Percentiles rank a stretch among this genome's conserved stretches.
These are phyloP conservation scores for Penicillium steckii DNA, from an alignment of 495 filamentous ascomycete species.

Conservation along the genomic window DNA sequence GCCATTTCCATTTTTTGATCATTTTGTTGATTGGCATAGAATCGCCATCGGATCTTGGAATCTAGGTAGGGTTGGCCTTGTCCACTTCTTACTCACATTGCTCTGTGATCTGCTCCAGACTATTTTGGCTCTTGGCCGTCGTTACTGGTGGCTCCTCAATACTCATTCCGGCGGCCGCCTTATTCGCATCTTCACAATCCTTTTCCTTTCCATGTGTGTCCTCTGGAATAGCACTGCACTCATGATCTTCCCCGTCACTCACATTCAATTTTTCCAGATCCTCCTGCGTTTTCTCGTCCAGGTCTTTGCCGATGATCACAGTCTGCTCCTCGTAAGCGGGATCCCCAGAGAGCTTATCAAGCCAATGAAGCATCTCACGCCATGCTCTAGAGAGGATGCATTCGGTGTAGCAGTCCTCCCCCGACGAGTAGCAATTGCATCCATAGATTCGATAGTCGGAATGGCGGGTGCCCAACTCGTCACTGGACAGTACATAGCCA, in stretches of 20 bases:
- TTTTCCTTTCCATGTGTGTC: background rate
- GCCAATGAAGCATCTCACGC: conserved; percentile 40
- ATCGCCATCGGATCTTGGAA: no score
- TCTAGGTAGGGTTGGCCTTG: background rate
- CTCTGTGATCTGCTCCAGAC: background rate
- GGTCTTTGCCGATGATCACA: background rate
- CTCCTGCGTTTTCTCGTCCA: background rate
- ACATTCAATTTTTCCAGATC: background rate
- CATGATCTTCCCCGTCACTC: background rate
- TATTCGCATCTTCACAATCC: background rate
- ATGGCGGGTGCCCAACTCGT: conserved; percentile 47
- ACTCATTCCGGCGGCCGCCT: background rate
- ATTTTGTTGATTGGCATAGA: no score
- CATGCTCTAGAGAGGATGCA: conserved; percentile 42
- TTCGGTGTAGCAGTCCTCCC: conserved; percentile 38
- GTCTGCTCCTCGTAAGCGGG: conserved; percentile 26
- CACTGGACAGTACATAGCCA: conserved; percentile 55
- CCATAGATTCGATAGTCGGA: conserved; percentile 37
- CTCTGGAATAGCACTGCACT: background rate
- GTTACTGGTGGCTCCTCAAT: background rate
- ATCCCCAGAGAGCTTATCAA: conserved; percentile 33
- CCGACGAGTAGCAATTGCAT: conserved; percentile 49
- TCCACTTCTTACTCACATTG: background rate
- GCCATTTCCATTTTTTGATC: no score
- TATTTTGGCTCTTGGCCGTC: background rate